Conservation (phyloP, 2,329 filamentous ascomycete genomes). For the Penicillium verrucosum region DNA sequence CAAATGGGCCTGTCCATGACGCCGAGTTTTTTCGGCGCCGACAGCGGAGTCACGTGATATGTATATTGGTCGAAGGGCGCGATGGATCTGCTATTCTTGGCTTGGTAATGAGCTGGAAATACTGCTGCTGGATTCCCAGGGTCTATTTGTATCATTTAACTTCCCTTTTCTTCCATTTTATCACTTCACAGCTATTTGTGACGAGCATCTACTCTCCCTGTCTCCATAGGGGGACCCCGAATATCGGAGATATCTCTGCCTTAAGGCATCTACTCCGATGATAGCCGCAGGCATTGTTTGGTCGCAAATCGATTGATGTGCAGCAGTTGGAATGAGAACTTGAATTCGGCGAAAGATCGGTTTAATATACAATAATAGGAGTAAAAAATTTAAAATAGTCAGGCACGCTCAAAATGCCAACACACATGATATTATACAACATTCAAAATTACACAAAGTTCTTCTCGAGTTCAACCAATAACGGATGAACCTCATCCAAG, state of each 20-base stretch:
- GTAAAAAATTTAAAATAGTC: conserved; percentile 7
- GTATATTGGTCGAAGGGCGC: not conserved
- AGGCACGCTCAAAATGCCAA: conserved; percentile 5
- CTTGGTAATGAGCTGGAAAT: not conserved
- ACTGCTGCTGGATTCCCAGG: not conserved
- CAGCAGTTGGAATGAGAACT: not conserved
- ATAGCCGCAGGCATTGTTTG: conserved; percentile 1
- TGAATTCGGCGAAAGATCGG: not conserved
- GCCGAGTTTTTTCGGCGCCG: conserved; percentile 27
- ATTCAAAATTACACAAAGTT: conserved; percentile 32
- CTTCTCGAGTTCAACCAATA: conserved; percentile 38
- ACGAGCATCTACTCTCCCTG: not conserved
- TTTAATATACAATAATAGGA: conserved; percentile 7
- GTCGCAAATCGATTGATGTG: not conserved
- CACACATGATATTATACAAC: not conserved
- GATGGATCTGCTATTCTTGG: not conserved
- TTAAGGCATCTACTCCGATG: conserved; percentile 3
- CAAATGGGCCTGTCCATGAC: conserved; percentile 21
- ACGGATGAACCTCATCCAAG: conserved; percentile 36
- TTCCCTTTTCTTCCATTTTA: not conserved
- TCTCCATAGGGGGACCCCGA: not conserved
- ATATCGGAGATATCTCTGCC: conserved; percentile 7
- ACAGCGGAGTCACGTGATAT: conserved; percentile 27
- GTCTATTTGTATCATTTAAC: not conserved
- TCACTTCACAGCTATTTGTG: not conserved